A percentile compares a stretch with the other conserved stretches of the same genome.
These are phyloP conservation scores for Yarrowia sp. DNA, from an alignment of 805 yeast genomes.

Conservation along the genomic window DNA sequence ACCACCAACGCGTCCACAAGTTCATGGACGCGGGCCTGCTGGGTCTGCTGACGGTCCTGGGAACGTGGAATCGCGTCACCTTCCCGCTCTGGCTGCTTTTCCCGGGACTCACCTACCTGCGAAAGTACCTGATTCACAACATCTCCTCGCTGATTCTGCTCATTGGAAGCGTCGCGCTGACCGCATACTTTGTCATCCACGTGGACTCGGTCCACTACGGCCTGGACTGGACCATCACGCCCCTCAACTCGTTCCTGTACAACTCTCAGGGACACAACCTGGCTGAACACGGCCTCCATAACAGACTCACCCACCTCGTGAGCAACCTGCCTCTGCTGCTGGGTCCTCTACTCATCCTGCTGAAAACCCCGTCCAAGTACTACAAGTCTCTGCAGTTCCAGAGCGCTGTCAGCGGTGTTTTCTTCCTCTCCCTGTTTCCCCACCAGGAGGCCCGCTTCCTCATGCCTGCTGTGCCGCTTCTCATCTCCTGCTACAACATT, in stretches of 20 bases:
- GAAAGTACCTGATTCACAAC: conserved; percentile 45
- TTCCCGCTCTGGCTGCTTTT: conserved; percentile 70
- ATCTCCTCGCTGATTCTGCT: conserved; percentile 40
- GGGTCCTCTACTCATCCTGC: conserved; percentile 67
- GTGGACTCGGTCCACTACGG: conserved; percentile 54
- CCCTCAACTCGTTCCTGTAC: conserved; percentile 73
- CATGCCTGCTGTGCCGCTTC: conserved; percentile 71
- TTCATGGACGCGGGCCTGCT: conserved; percentile 44
- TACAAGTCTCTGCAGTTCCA: conserved; percentile 55
- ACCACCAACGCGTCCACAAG: conserved; percentile 33
- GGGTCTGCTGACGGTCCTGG: conserved; percentile 58
- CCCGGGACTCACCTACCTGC: conserved; percentile 51
- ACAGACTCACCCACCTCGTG: conserved; percentile 68
- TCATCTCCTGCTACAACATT: conserved; percentile 52
- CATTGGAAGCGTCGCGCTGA: conserved; percentile 39
- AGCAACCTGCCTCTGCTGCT: conserved; percentile 75
- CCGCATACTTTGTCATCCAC: conserved; percentile 44
- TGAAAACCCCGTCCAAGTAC: conserved; percentile 45
- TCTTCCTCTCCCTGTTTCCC: conserved; percentile 65
- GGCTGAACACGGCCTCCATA: conserved; percentile 78
- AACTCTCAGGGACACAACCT: conserved; percentile 61
- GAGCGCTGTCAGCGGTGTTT: conserved; percentile 60
- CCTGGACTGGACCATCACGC: conserved; percentile 54
- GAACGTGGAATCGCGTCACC: conserved; percentile 81
- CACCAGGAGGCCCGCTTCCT: conserved; percentile 95